A percentile compares a stretch with the other conserved stretches of the same genome.
phyloP scores from a whole-genome alignment of 148 eudicot species.

The Camellia lanceoleosa region DNA sequence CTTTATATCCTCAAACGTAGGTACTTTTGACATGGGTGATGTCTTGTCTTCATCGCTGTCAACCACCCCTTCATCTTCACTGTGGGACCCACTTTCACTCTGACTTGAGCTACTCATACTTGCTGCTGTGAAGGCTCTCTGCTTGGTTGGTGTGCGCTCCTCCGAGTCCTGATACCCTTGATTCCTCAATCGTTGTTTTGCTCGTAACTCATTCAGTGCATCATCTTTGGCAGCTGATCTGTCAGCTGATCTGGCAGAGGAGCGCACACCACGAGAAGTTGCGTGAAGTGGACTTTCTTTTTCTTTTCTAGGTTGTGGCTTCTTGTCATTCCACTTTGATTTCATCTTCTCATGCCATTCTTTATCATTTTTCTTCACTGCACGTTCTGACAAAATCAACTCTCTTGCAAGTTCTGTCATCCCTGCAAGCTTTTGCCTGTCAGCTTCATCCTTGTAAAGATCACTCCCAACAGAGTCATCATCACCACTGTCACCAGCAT shows the following conservation, averaged over 20 bases:
- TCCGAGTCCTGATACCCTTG: slow-evolving; percentile 78
- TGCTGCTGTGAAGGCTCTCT: slow-evolving; percentile 42
- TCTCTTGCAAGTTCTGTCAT: slow-evolving; percentile 86
- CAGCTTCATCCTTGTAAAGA: slow-evolving; percentile 80
- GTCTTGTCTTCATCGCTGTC: slow-evolving; percentile 81
- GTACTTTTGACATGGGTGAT: slow-evolving; percentile 50
- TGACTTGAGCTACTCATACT: slow-evolving; percentile 61
- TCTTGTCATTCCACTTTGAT: slow-evolving; percentile 56
- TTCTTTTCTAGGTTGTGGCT: slow-evolving; percentile 51
- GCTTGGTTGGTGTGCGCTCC: slow-evolving; percentile 47
- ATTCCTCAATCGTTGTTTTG: slow-evolving; percentile 68
- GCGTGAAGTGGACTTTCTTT: slow-evolving; percentile 57
- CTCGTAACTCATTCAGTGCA: slow-evolving; percentile 74
- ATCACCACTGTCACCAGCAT: slow-evolving; percentile 51
- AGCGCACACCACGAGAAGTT: slow-evolving; percentile 63
- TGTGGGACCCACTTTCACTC: slow-evolving; percentile 70
- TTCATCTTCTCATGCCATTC: slow-evolving; percentile 68
- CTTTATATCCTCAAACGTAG: slow-evolving; percentile 73
- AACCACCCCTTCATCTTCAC: slow-evolving; percentile 65
- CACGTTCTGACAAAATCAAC: slow-evolving; percentile 72
- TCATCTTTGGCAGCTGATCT: slow-evolving; percentile 65
- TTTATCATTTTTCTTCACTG: slow-evolving; percentile 67
- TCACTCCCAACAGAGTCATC: slow-evolving; percentile 81
- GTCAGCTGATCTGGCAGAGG: slow-evolving; percentile 76
- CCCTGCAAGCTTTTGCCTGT: slow-evolving; percentile 69